These are phyloP conservation scores for Zymoseptoria ardabiliae DNA, from an alignment of 2,329 filamentous ascomycete genomes.

Conservation along the genomic window DNA sequence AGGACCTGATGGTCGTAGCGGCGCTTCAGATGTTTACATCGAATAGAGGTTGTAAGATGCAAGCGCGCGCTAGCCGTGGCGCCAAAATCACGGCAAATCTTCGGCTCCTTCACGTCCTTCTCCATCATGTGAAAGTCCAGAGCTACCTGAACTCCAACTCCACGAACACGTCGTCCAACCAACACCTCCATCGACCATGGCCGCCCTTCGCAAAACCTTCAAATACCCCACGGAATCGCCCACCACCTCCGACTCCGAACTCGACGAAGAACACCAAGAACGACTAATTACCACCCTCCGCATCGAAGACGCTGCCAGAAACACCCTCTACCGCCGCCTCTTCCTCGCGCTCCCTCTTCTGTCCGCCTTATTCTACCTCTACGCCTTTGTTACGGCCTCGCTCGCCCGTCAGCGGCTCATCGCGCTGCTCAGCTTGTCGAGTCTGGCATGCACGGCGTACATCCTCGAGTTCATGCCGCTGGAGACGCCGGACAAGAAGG, in stretches of 20 bases:
- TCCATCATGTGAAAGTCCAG: no score
- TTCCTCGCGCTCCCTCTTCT: conserved; percentile 56
- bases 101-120: no score
- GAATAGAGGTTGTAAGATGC: no score
- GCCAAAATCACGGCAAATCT: no score
- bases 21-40: no score
- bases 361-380: conserved; percentile 50
- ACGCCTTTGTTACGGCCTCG: conserved; percentile 36
- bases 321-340: conserved; percentile 30
- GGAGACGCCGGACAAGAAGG: conserved; percentile 40
- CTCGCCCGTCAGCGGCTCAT: conserved; percentile 36
- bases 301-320: conserved; percentile 43
- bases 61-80: no score
- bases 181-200: conserved; percentile 28
- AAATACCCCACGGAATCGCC: conserved; percentile 58
- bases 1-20: no score
- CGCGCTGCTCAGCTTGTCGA: conserved; percentile 54
- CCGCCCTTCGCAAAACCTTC: conserved; percentile 64
- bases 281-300: conserved; percentile 51
- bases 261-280: conserved; percentile 72
- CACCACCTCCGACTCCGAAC: conserved; percentile 42
- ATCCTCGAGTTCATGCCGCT: conserved; percentile 43
- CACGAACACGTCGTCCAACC: no score
- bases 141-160: no score
- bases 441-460: conserved; percentile 56